Conservation (phyloP, 2,329 filamentous ascomycete genomes). For the Beauveria varroae region DNA sequence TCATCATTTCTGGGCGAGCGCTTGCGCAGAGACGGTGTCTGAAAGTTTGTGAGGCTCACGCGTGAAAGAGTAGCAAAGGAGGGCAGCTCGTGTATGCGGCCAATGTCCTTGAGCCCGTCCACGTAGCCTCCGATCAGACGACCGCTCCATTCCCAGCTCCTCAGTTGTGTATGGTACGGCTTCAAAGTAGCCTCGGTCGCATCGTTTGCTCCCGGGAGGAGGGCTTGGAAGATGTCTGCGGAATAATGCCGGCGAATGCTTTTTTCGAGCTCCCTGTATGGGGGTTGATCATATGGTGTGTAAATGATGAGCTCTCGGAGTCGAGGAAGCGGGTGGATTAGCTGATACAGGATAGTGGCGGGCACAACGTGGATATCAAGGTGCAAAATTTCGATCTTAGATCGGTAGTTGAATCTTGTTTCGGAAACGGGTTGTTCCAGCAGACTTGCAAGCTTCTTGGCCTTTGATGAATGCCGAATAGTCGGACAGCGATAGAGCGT, state of each 20-base stretch:
- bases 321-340: conserved; percentile 59
- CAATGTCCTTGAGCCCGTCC: conserved; percentile 40
- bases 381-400: conserved; percentile 62
- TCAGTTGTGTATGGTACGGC: conserved; percentile 29
- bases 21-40: conserved; percentile 42
- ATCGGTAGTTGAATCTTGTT: conserved; percentile 55
- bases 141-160: conserved; percentile 56
- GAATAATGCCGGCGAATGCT: conserved; percentile 65
- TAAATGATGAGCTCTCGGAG: conserved; percentile 65
- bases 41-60: conserved; percentile 57
- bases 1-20: conserved; percentile 24
- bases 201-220: conserved; percentile 45
- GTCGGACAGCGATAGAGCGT: conserved; percentile 65
- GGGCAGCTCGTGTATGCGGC: conserved; percentile 43
- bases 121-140: conserved; percentile 41
- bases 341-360: conserved; percentile 31
- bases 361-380: conserved; percentile 62
- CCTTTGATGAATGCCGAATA: conserved; percentile 41
- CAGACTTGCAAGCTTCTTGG: conserved; percentile 38
- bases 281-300: conserved; percentile 60
- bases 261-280: conserved; percentile 51
- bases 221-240: conserved; percentile 53
- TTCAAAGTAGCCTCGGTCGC: conserved; percentile 22
- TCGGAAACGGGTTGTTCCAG: conserved; percentile 45
- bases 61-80: conserved; percentile 50